A percentile compares a stretch with the other conserved stretches of the same genome.
These are phyloP conservation scores for Nothophytophthora sp. DNA, from an alignment of 352 stramenopile genomes.

Conservation along the genomic window DNA sequence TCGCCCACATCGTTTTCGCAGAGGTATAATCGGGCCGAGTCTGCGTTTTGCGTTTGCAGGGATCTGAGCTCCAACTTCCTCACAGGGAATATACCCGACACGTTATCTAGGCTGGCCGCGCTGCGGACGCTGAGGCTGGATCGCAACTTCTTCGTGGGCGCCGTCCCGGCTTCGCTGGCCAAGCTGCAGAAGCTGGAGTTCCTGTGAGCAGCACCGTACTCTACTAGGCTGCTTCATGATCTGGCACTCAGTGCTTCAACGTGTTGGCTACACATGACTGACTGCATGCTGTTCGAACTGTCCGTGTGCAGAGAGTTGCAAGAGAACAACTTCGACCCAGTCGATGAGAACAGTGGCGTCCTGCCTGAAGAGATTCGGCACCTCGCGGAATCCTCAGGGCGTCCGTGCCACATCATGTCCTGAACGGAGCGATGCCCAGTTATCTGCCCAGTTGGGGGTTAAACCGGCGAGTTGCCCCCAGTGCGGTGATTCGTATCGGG, in stretches of 20 bases:
- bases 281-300: not conserved
- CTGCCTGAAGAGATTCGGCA: conserved; percentile 41
- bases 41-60: conserved; percentile 15
- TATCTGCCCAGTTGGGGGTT: no score
- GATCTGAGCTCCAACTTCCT: conserved; percentile 78
- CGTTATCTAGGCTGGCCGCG: conserved; percentile 32
- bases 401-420: conserved; percentile 30
- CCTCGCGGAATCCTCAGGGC: conserved; percentile 42
- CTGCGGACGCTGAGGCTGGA: conserved; percentile 59
- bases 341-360: conserved; percentile 27
- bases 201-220: conserved; percentile 33
- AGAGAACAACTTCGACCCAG: conserved; percentile 49
- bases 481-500: no score
- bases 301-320: conserved; percentile 46
- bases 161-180: conserved; percentile 40
- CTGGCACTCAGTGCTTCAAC: not conserved
- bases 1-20: not conserved
- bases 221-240: not conserved
- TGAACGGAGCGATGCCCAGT: conserved; percentile 1
- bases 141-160: conserved; percentile 49
- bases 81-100: conserved; percentile 43
- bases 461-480: no score
- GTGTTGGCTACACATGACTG: conserved; percentile 17
- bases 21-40: not conserved
- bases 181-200: conserved; percentile 51